Evolutionary conservation across 495 filamentous ascomycete species (phyloP), one percentile per base, ranked within the genome.

Genomic region (Lasiosphaeria hispida): DNA sequence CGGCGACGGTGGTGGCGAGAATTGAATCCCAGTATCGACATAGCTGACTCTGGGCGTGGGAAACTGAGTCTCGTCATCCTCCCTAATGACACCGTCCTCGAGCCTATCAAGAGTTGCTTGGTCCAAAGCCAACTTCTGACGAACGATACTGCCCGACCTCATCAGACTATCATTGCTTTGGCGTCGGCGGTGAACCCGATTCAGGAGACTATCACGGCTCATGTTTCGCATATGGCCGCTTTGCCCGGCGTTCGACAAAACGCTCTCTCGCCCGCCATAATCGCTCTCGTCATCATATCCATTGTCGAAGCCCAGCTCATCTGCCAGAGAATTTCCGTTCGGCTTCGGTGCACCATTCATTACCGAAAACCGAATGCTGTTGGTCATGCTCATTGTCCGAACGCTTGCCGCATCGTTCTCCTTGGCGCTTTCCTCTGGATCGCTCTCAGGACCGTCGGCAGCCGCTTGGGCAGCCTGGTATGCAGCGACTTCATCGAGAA

Each of bases 271-370:
- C 7, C 76, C 77, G 51, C 83, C 81, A 34, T 77, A 72, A 50
- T 80, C 77, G 43, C 74, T 81, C 54, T 80, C 72, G 34, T 83
- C 79, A 36, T 90, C 87, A 18, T 87, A 87, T 49, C 88, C 88
- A 45, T 89, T 88, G 55, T 90, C 90, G 40, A 95, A 87, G 50
- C 86, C 85, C 57, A 98, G 79, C 77, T 98, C 94, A 62, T 97
- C 90, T 8, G 94, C 94, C 40, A 98, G 74, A 62, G 87, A 94
- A 38, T 91, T 63, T 8, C 88, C 88, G 50, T 85, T 85, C 15
- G 75, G 63, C 65, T 87, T 87, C 9, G 67, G 61, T 4, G 68
- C 61, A 7, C 77, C 78, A 54, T 85, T 83, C 57, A 87, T 76
- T 37, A 86, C 77, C 10, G 91, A 94, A 67, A 87, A 90, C 35